Evolutionary conservation across 2,329 filamentous ascomycete species (phyloP).

Genomic region (Hyphodiscus sp.): DNA sequence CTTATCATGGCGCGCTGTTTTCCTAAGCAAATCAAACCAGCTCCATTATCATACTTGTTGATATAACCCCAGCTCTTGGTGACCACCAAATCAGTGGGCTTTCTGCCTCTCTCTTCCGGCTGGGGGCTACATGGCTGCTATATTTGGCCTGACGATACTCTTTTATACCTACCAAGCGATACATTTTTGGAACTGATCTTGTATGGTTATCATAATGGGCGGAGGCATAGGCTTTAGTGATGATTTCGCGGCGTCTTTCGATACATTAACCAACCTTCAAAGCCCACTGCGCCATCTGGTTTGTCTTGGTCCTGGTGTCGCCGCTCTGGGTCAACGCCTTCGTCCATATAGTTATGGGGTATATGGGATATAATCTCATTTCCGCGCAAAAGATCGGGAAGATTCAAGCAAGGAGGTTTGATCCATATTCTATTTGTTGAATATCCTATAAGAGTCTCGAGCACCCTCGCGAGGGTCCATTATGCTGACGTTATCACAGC

Average conservation of each 20-base stretch:
- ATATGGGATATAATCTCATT: conserved; percentile 10
- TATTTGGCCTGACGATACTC: background rate
- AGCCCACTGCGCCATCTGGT: conserved; percentile 8
- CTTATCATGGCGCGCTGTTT: background rate
- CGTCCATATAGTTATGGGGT: conserved; percentile 23
- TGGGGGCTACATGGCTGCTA: conserved; percentile 28
- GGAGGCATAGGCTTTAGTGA: conserved; percentile 14
- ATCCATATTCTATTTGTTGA: conserved; percentile 37
- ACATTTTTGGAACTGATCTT: conserved; percentile 32
- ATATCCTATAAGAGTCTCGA: background rate
- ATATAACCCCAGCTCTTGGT: background rate
- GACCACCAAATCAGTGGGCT: conserved; percentile 19
- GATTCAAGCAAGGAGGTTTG: conserved; percentile 29
- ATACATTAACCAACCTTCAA: conserved; percentile 26
- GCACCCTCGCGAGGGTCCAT: too few species aligned
- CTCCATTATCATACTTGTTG: background rate
- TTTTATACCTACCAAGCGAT: conserved; percentile 25
- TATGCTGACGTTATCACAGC: background rate
- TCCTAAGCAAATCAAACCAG: background rate
- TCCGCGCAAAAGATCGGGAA: conserved; percentile 22
- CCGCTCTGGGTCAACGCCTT: conserved; percentile 19
- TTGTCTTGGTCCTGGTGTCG: conserved; percentile 15
- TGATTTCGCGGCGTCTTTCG: conserved; percentile 12
- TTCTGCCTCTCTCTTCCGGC: conserved; percentile 32
- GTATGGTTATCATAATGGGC: conserved; percentile 39